Evolutionary conservation across 108 stramenopile genomes (phyloP).

Genomic region (Nitzschia sp.): DNA sequence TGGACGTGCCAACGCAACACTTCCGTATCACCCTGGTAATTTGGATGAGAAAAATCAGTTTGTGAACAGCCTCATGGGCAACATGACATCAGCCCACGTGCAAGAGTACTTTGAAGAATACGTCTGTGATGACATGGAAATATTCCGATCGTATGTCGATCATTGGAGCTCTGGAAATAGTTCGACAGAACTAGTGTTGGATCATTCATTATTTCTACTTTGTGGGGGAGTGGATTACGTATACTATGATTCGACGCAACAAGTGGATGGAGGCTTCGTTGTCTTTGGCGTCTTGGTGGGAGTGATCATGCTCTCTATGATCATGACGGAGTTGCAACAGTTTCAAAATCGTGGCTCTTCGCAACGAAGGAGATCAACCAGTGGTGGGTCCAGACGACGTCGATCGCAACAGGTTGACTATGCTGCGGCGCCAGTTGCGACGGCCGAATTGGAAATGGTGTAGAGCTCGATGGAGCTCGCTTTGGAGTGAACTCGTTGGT

Average conservation of each 20-base stretch:
- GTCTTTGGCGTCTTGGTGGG: slow-evolving; percentile 16
- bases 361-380: neutral
- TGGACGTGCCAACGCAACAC: neutral
- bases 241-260: slow-evolving; percentile 2
- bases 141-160: slow-evolving; percentile 11
- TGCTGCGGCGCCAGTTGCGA: neutral
- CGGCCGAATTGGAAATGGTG: slow-evolving; percentile 15
- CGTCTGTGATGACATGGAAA: slow-evolving; percentile 12
- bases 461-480: no score
- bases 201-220: slow-evolving; percentile 10
- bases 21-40: neutral
- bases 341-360: slow-evolving; percentile 5
- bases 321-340: slow-evolving; percentile 10
- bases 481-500: no score
- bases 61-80: neutral
- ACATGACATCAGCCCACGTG: neutral
- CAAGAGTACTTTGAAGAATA: slow-evolving; percentile 3
- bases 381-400: slow-evolving; percentile 1
- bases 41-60: neutral
- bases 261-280: slow-evolving; percentile 11
- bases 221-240: slow-evolving; percentile 23
- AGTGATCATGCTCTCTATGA: slow-evolving; percentile 14
- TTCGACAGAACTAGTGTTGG: neutral
- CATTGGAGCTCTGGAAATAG: neutral
- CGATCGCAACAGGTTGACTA: slow-evolving; percentile 1